Evolutionary conservation across 768 basidiomycete species (phyloP).

Genomic region (Aureoboletus auriporus): DNA sequence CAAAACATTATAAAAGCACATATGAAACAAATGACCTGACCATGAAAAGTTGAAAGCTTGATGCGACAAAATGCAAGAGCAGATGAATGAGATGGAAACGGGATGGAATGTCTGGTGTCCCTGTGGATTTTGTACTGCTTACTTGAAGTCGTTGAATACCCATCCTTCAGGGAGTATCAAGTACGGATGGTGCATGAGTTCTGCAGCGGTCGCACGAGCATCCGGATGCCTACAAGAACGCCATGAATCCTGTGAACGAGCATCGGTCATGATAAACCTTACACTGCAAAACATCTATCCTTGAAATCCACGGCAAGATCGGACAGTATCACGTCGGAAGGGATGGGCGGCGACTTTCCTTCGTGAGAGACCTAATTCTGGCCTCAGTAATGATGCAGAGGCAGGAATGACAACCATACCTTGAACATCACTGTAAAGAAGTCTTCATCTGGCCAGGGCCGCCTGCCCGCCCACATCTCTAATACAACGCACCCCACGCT

Average conservation of each 20-base stretch:
- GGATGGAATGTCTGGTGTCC: conserved; percentile 15
- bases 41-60: conserved; percentile 13
- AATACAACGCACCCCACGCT: conserved; percentile 97
- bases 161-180: conserved; percentile 68
- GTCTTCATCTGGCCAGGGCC: conserved; percentile 92
- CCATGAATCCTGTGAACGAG: conserved; percentile 1
- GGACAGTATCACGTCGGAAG: conserved; percentile 74
- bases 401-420: conserved; percentile 39
- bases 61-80: conserved; percentile 19
- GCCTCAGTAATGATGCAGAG: not conserved
- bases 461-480: conserved; percentile 97
- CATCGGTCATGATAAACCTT: conserved; percentile 25
- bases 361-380: conserved; percentile 71
- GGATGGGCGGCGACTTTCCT: conserved; percentile 84
- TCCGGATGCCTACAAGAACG: conserved; percentile 62
- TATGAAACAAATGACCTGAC: conserved; percentile 25
- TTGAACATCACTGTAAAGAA: conserved; percentile 92
- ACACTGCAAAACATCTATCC: conserved; percentile 86
- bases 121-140: conserved; percentile 8
- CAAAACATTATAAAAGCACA: conserved; percentile 32
- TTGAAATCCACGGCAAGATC: conserved; percentile 82
- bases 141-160: conserved; percentile 59
- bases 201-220: conserved; percentile 74
- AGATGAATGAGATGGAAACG: conserved; percentile 27
- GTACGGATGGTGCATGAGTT: conserved; percentile 78